These are phyloP conservation scores for Hepatocystis sp. DNA, from an alignment of 169 alveolate species.

Conservation along the genomic window DNA sequence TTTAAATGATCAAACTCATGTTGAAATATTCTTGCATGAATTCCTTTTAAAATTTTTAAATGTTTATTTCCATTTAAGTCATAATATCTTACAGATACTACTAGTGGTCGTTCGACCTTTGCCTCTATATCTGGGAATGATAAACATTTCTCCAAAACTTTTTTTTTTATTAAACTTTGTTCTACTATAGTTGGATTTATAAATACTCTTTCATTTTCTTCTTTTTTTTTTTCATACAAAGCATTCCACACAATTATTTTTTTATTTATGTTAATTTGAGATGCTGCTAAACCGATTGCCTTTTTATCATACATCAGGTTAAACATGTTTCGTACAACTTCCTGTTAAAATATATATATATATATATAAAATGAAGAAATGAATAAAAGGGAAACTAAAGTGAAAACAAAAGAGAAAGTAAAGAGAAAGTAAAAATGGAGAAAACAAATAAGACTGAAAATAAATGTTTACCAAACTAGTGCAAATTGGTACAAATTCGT, in stretches of 20 bases:
- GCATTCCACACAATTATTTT: slow-evolving; percentile 75
- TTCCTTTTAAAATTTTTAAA: slow-evolving; percentile 56
- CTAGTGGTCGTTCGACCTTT: slow-evolving; percentile 54
- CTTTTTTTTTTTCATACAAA: slow-evolving; percentile 21
- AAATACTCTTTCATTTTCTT: slow-evolving; percentile 43
- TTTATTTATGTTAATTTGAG: slow-evolving; percentile 68
- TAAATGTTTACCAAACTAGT: too few relatives aligned
- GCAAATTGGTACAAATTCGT: too few relatives aligned
- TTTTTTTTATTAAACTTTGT: slow-evolving; percentile 13
- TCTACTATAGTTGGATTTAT: slow-evolving; percentile 59
- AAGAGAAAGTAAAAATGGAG: too few relatives aligned
- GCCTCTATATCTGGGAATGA: slow-evolving; percentile 73
- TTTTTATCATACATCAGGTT: slow-evolving; percentile 56
- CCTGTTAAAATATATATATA: too few relatives aligned
- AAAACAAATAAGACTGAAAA: too few relatives aligned
- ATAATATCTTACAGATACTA: slow-evolving; percentile 37
- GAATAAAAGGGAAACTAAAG: slow-evolving; percentile 3
- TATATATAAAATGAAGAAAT: not conserved
- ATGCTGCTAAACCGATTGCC: slow-evolving; percentile 79
- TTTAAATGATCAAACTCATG: slow-evolving; percentile 76
- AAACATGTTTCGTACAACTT: slow-evolving; percentile 30
- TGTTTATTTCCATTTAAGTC: slow-evolving; percentile 38
- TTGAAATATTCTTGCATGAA: slow-evolving; percentile 70
- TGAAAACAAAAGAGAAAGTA: too few relatives aligned
- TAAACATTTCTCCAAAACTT: slow-evolving; percentile 55